Base-by-base conservation (phyloP, 176 grass and related monocot genomes). In the Phragmites australis region DNA sequence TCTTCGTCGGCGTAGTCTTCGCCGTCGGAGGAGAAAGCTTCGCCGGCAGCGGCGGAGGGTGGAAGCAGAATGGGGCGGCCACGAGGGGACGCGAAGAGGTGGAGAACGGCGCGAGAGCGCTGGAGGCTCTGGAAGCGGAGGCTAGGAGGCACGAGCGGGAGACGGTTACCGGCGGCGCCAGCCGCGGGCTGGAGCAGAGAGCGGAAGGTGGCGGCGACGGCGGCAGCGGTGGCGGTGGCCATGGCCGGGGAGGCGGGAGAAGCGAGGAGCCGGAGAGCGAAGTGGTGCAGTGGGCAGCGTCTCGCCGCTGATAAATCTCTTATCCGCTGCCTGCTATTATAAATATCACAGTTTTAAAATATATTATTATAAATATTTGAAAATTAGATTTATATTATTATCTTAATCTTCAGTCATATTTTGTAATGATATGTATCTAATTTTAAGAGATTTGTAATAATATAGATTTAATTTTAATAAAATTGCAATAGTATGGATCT, bases 1-100 rank as follows among this genome's bases (percentile, higher is more conserved):
- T 79, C 77, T 16, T 84, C 69, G 3, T 80, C 64, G 6, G 54
- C 26, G 68, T 57, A 80, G 0, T 76, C 26, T 27, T 85, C 88
- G 0, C 78, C 60, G 68, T 84, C 77, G 16, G 89, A 61, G 12
- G 89, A 78, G 52, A 85, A 86, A 3, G 59, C 46, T 26, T 78
- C 19, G 43, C 55, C 31, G 23, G 52, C 84, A 31, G 73, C 50
- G 40, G 86, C 45, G 43, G 65, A 9, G 66, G 13, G 44, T 55
- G 61, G 63, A 30, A 83, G 78, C 56, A 83, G 74, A 70, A 72
- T 22, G 68, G 37, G 34, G 69, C 19, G 60, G 32, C 75, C 30
- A 6, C 7, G 69, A 5, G 29, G 9, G 19, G 41, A 17, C 54
- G 41, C 55, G 55, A 59, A 34, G 52, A 78, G 79, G 60, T 11